Base-by-base conservation (phyloP, 1,284 basidiomycete genomes). In the Polyporus tsugae region DNA sequence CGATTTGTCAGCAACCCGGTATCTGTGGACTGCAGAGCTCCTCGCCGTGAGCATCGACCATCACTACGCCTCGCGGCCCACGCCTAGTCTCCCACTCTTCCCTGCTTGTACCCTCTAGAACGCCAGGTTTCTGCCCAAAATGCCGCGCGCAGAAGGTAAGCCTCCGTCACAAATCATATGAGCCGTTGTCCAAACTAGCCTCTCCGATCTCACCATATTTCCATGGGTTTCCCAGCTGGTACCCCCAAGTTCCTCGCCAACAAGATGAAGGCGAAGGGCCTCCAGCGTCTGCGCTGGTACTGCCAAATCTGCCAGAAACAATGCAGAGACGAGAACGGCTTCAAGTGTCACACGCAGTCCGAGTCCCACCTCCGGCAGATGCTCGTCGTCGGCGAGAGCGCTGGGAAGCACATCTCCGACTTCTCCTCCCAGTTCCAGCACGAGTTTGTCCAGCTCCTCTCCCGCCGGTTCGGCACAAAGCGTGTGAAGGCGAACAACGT, bases 301-400 rank as follows among this genome's bases (percentile, higher is more conserved):
- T 98, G 96, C 78, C 95, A 98, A 85, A 93, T 97, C 72, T 98
- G 95, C 87, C 84, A 97, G 86, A 98, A 97, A 79, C 96, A 98
- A 81, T 97, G 95, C 79, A 85, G 96, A 77, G 95, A 98, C 80
- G 97, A 98, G 83, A 98, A 98, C 79, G 97, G 96, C 29, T 98
- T 98, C 89, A 97, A 97, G 82, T 93, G 92, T 78, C 95, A 97
- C 79, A 87, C 92, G 19, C 86, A 90, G 68, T 95, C 94, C 39
- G 96, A 97, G 80, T 84, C 90, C 1, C 98, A 99, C 82, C 85
- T 99, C 66, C 90, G 98, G 13, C 96, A 98, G 82, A 98, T 99
- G 92, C 89, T 99, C 70, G 91, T 96, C 39, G 92, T 99, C 60
- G 97, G 97, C 35, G 95, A 98, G 80, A 86, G 94, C 77, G 96